Percentiles rank a stretch among this genome's conserved stretches.
These are phyloP conservation scores for Capsella bursapastoris DNA, from an alignment of 345 rosid species.

Conservation along the genomic window DNA sequence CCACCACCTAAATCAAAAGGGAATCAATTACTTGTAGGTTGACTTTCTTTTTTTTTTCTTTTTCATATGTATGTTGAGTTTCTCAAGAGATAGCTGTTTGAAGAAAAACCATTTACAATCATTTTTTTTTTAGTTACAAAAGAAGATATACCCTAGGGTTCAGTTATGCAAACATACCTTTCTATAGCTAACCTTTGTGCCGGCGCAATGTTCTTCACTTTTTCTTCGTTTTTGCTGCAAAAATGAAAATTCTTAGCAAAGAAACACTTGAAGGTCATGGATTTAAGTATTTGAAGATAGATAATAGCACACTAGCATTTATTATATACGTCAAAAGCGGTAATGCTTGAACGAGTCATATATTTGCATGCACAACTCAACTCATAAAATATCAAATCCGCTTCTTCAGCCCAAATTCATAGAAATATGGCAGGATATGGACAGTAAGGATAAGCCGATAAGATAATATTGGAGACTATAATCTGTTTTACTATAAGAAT, in stretches of 20 bases:
- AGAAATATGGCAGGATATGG: conserved; percentile 11
- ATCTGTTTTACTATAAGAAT: background rate
- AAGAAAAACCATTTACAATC: conserved; percentile 2
- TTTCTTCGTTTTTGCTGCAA: conserved; percentile 91
- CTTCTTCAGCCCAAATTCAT: conserved; percentile 7
- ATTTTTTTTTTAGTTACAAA: background rate
- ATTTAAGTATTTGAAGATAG: conserved; percentile 11
- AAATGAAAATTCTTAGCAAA: conserved; percentile 30
- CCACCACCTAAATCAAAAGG: conserved; percentile 72
- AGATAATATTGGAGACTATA: conserved; percentile 5
- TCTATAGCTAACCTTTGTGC: conserved; percentile 60
- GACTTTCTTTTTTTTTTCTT: background rate
- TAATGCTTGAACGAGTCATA: background rate
- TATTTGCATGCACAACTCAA: conserved; percentile 4
- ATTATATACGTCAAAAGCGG: background rate
- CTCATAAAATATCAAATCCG: background rate
- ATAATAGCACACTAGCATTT: conserved; percentile 16
- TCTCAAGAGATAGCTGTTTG: conserved; percentile 4
- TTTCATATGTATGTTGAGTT: background rate
- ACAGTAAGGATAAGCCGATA: conserved; percentile 9
- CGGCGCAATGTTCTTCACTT: conserved; percentile 65
- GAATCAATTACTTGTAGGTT: conserved; percentile 37
- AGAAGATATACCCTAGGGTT: conserved; percentile 13
- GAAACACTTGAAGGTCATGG: background rate
- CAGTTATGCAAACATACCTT: conserved; percentile 58